Conservation (phyloP, 2,329 filamentous ascomycete genomes). For the Allantophomopsis lycopodina region DNA sequence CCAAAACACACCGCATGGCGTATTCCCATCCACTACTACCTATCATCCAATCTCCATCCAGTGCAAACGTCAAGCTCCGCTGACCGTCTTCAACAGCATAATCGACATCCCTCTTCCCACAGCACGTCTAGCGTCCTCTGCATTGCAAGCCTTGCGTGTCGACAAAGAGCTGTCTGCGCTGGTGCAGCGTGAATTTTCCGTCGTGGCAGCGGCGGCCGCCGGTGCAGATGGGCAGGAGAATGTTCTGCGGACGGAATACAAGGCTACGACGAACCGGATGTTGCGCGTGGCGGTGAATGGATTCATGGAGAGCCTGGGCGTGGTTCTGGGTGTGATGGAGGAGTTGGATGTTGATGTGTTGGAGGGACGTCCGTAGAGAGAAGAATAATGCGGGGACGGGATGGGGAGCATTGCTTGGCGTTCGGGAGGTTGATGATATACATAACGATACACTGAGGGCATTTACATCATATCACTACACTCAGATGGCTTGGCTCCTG, state of each 20-base stretch:
- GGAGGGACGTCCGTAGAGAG: constrained; percentile 15
- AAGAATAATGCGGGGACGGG: not conserved
- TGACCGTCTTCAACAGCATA: constrained; percentile 6
- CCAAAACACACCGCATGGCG: constrained; percentile 5
- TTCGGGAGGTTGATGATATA: too few relatives aligned
- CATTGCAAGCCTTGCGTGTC: constrained; percentile 64
- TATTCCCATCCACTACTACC: too few relatives aligned
- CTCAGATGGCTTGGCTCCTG: too few relatives aligned
- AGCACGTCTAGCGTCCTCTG: constrained; percentile 61
- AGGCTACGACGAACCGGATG: constrained; percentile 90
- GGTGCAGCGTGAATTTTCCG: constrained; percentile 57
- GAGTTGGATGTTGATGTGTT: constrained; percentile 79
- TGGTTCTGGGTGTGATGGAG: constrained; percentile 82
- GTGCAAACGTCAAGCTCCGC: too few relatives aligned
- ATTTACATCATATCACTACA: too few relatives aligned
- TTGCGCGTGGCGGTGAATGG: constrained; percentile 90
- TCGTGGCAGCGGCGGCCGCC: constrained; percentile 22
- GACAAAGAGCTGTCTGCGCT: constrained; percentile 82
- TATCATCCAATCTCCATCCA: too few relatives aligned
- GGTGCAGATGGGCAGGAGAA: constrained; percentile 15
- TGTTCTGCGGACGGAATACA: constrained; percentile 63
- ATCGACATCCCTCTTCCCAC: constrained; percentile 57
- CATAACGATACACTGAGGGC: too few relatives aligned
- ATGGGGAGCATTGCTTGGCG: too few relatives aligned
- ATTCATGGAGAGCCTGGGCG: constrained; percentile 79